Conservation (phyloP, 805 yeast species). For the Pichia paraexigua region DNA sequence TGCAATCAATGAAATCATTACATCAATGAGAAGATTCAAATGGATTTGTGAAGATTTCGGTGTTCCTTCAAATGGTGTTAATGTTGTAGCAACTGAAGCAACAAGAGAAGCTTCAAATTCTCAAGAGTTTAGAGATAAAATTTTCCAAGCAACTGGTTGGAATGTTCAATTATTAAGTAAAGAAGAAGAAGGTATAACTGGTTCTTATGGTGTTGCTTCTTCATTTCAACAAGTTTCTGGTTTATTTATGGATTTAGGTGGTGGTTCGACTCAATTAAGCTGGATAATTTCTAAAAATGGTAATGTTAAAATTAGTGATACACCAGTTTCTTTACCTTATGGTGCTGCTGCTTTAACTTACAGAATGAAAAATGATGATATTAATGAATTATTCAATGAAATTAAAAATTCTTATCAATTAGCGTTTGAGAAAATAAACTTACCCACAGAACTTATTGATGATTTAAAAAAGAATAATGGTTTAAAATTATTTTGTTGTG, state of each 20-base stretch:
- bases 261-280: slow-evolving; percentile 60
- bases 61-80: slow-evolving; percentile 49
- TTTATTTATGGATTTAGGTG: slow-evolving; percentile 65
- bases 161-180: slow-evolving; percentile 50
- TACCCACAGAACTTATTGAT: slow-evolving; percentile 43
- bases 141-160: slow-evolving; percentile 58
- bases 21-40: slow-evolving; percentile 60
- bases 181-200: slow-evolving; percentile 59
- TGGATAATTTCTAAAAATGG: slow-evolving; percentile 60
- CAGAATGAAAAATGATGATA: slow-evolving; percentile 44
- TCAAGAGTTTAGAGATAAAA: slow-evolving; percentile 46
- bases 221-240: slow-evolving; percentile 62
- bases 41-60: slow-evolving; percentile 69
- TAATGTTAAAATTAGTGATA: slow-evolving; percentile 42
- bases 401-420: slow-evolving; percentile 42
- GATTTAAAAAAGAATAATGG: slow-evolving; percentile 53
- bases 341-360: slow-evolving; percentile 65
- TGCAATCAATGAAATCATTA: slow-evolving; percentile 50
- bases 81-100: slow-evolving; percentile 70
- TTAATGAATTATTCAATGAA: slow-evolving; percentile 42
- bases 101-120: slow-evolving; percentile 63
- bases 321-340: slow-evolving; percentile 60
- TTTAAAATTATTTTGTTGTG: slow-evolving; percentile 56
- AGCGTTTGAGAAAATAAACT: slow-evolving; percentile 42
- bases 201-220: slow-evolving; percentile 68